Base-by-base conservation (phyloP, 2,329 filamentous ascomycete genomes). In the Cercospora nicotianae region DNA sequence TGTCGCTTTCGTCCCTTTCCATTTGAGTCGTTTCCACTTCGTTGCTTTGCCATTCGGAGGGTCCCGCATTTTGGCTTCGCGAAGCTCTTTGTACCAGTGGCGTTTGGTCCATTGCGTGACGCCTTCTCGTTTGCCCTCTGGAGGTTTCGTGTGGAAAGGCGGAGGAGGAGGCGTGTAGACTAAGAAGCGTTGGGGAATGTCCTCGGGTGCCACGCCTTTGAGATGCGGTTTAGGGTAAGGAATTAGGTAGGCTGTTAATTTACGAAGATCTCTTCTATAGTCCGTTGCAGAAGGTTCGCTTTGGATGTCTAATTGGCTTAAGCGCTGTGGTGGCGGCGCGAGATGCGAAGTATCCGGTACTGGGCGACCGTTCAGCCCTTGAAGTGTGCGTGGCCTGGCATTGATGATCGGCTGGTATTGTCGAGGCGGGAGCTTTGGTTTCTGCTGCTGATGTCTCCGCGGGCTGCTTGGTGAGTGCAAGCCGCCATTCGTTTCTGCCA, bases 81-180 rank as follows among this genome's bases (percentile, higher is more conserved):
- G 79, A 10, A 83, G 79, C 71, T 83, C 81, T 64, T 81, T 78
- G 71, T 82, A 79, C 81, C 81, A 83, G 74, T 80, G 81, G 6
- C 81, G 76, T 71, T 81, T 80, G 20, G 81, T 75, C 68, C 82
- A 82, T 71, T 82, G 81, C 51, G 79, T 67, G 30, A 78, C 78
- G 57, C 69, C 76, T 70, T 83, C 81, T 66, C 82, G 83, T 55
- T 59, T 68, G 51, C 81, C 81, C 36, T 80, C 76, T 16, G 72
- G 72, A 0, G 81, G 81, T 63, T 78, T 79, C 12, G 74, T 72
- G 1, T 83, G 73, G 58, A 72, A 68, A 9, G 81, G 81, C 8
- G 81, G 81, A 5, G 79, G 75, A 5, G 81, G 81, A 3, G 81
- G 81, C 0, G 81, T 83, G 71, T 82, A 83, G 67, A 83, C 78